phyloP scores from a whole-genome alignment of 768 basidiomycete genomes.

The Pleurotus pulmonarius region DNA sequence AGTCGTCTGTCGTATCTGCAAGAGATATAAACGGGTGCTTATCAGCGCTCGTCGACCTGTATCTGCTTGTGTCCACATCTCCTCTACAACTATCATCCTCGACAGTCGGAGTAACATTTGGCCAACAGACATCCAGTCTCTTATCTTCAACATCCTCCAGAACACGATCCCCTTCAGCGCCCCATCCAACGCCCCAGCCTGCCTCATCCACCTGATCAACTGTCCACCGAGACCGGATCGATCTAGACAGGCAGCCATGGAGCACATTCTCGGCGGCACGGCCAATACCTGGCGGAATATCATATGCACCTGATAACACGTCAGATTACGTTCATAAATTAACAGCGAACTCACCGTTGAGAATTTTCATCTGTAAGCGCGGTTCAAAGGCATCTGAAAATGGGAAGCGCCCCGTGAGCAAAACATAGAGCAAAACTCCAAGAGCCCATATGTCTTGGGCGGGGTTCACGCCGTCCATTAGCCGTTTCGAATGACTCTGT shows the following conservation, averaged over 20 bases:
- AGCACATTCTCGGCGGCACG: slow-evolving; percentile 67
- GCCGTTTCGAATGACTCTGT: slow-evolving; percentile 18
- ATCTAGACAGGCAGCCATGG: slow-evolving; percentile 73
- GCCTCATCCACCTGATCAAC: slow-evolving; percentile 76
- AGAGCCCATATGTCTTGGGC: slow-evolving; percentile 96
- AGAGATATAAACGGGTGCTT: slow-evolving; percentile 2
- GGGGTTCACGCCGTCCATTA: slow-evolving; percentile 45
- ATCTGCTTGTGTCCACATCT: neutral
- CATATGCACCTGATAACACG: slow-evolving; percentile 50
- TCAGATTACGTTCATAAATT: neutral
- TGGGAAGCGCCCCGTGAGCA: slow-evolving; percentile 83
- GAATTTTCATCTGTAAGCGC: slow-evolving; percentile 85
- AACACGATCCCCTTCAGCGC: slow-evolving; percentile 43
- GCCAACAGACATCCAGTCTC: neutral
- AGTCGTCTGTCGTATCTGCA: neutral
- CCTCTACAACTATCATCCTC: neutral
- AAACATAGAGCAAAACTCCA: slow-evolving; percentile 83
- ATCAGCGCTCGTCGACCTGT: neutral
- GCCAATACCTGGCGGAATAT: slow-evolving; percentile 52
- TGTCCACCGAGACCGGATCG: slow-evolving; percentile 67
- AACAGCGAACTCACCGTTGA: slow-evolving; percentile 54
- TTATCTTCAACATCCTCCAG: slow-evolving; percentile 19
- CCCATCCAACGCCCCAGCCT: slow-evolving; percentile 79
- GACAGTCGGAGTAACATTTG: neutral
- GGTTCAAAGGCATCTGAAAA: slow-evolving; percentile 91